Evolutionary conservation across 345 rosid species (phyloP).

Genomic region (Brassica napus): DNA sequence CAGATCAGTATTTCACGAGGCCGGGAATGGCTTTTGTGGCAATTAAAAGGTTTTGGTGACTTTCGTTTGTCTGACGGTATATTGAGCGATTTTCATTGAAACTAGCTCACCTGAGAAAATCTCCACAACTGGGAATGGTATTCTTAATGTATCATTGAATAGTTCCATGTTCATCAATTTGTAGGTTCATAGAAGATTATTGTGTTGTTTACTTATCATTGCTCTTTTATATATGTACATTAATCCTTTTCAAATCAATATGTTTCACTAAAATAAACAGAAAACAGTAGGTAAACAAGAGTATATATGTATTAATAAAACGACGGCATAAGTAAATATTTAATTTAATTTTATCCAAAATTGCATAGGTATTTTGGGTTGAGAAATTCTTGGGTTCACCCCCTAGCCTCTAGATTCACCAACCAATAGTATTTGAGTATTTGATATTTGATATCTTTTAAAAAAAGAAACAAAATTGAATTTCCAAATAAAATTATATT

Average conservation of each 20-base stretch:
- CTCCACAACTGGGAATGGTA: background rate
- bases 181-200: background rate
- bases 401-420: too few relatives aligned
- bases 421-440: too few relatives aligned
- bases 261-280: background rate
- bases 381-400: too few relatives aligned
- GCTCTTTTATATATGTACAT: background rate
- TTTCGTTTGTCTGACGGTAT: background rate
- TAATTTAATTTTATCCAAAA: too few relatives aligned
- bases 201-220: background rate
- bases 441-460: too few relatives aligned
- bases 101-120: background rate
- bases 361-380: background rate
- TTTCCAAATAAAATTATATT: too few relatives aligned
- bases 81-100: background rate
- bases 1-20: background rate
- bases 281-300: background rate
- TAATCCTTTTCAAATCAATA: background rate
- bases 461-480: too few relatives aligned
- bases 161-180: background rate
- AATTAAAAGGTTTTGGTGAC: background rate
- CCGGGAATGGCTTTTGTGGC: background rate
- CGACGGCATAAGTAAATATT: background rate
- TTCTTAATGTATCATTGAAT: background rate
- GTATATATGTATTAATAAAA: background rate